Evolutionary conservation across 2,329 filamentous ascomycete genomes (phyloP), one percentile per base, ranked within the genome.

Genomic region (Didymella sp.): DNA sequence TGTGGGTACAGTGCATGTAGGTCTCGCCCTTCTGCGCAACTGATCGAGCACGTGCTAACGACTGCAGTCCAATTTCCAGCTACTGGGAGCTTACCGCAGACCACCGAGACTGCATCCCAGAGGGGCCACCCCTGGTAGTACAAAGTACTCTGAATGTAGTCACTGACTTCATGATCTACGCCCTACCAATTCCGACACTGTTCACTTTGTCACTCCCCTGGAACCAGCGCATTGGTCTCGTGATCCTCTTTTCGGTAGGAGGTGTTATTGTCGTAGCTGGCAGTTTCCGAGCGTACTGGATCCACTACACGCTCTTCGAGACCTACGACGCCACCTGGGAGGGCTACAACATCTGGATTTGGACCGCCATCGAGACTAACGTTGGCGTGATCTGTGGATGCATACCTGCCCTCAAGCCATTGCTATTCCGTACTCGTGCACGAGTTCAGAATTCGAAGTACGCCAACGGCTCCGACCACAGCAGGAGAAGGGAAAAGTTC

Each of bases 251-350:
- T 28, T 73, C 76, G 2, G 68, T 81, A 9, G 79, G 79, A 28
- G 75, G 78, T 43, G 65, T 80, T 38, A 80, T 81, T 44, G 78
- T 79, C n/a, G 72, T 80, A 40, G 79, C 79, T 2, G 79, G 79
- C 21, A 71, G 75, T 40, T 72, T 81, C 64, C 74, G 80, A 8
- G 81, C 79, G 11, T 81, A 80, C 71, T 81, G 72, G 73, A 76
- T 80, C 33, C 80, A 78, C 68, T 77, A 78, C 58, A 75, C 75
- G 2, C 68, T 82, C 27, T 76, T 78, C 49, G 61, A 69, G 19
- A 80, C 73, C 33, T 81, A 78, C 66, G 80, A 82, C 51, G 76
- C 77, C 30, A 80, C 79, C 4, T 81, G 80, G 80, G 71, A 73
- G 51, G 76, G 77, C 30, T 77, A 75, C 56, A 70, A 78, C 37